Evolutionary conservation across 495 filamentous ascomycete species (phyloP), one percentile per base, ranked within the genome.

Genomic region (Podospora comata): DNA sequence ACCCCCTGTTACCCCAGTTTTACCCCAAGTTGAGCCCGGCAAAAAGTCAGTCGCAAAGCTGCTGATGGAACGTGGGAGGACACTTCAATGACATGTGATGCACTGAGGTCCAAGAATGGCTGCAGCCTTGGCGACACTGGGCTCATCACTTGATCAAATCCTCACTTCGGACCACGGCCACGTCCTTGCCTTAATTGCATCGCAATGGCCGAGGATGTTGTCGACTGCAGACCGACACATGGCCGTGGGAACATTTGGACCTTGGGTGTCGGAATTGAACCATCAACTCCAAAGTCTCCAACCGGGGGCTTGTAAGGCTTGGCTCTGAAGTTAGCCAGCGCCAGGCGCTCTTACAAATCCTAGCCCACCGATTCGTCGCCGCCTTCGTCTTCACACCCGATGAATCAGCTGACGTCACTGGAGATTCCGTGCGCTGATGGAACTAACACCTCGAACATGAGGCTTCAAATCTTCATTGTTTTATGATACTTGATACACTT

Each of bases 381-480:
- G 55, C 55, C n/a, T 26, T 19, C 55, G 23, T 26, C 55, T 26
- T n/a, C 55, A 1, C 55, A 58, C 39, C 39, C 13, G 39, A 9
- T 13, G 39, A 58, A 58, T 58, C 55, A 58, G 55, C 55, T 58
- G 55, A 58, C 55, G 55, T 58, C 55, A 58, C 55, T 58, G 39
- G 39, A 48, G 13, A 48, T 48, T 48, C 39, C 39, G 13, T 48
- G 39, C 39, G 39, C 39, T 48, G 39, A 48, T 48, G 39, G 4
- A 32, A 32, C 30, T 32, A 32, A 6, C 30, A 32, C 30, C 30
- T 32, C 30, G 30, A 32, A 32, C 3, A 32, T 32, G 30, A 32
- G 30, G 30, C 30, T 32, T 32, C 30, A 32, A 32, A 32, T 4
- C 0, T 32, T 32, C 7, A 32, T 32, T 32, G 4, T 7, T 32